A percentile compares a stretch with the other conserved stretches of the same genome.
Evolutionary conservation across 306 rosid genomes (phyloP).

Genomic region (Quercus mongolica): DNA sequence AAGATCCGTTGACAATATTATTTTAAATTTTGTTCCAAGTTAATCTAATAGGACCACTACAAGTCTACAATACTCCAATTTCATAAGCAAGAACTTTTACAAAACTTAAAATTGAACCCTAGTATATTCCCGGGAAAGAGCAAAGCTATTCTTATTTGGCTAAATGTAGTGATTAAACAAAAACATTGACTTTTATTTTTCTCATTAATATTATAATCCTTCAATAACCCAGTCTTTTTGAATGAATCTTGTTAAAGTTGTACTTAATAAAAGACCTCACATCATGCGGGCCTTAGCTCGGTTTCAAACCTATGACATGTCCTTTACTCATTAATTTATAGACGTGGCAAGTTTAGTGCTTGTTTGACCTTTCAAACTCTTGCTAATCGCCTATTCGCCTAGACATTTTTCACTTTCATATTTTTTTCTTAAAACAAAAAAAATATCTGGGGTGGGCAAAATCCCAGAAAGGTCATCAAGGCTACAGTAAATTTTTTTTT

Average conservation of each 20-base stretch:
- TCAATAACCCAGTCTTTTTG: background rate
- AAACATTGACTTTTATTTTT: background rate
- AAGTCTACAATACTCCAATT: background rate
- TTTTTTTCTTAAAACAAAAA: too few species aligned
- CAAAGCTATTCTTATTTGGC: background rate
- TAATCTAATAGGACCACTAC: background rate
- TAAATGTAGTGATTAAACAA: background rate
- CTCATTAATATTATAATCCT: background rate
- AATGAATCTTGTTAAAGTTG: background rate
- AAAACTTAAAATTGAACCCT: background rate
- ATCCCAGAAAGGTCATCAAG: background rate
- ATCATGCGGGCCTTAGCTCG: background rate
- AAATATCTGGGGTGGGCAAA: background rate
- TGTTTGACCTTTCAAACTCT: background rate
- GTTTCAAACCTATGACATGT: background rate
- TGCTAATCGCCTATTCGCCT: too few species aligned
- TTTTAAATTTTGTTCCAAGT: background rate
- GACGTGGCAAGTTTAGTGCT: background rate
- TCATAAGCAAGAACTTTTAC: background rate
- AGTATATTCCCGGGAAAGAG: background rate
- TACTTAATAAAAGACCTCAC: background rate
- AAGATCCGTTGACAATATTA: background rate
- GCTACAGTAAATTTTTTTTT: background rate
- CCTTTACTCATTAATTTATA: background rate
- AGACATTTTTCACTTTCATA: too few species aligned